Percentiles rank a stretch among this genome's conserved stretches.
These are phyloP conservation scores for Helicocarpus griseus DNA, from an alignment of 2,329 filamentous ascomycete species.

Conservation along the genomic window DNA sequence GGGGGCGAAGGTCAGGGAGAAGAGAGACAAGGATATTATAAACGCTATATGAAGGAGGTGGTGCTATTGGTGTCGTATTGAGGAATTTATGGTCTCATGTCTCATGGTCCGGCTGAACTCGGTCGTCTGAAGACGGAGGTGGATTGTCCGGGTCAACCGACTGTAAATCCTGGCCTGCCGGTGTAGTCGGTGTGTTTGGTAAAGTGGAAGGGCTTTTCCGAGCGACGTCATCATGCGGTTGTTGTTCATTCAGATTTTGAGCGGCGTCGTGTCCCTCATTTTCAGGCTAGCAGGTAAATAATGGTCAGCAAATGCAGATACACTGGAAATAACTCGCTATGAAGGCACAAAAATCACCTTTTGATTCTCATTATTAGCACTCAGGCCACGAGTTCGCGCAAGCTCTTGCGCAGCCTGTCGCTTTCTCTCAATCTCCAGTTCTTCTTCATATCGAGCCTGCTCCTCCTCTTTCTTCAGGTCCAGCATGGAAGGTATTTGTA, in stretches of 20 bases:
- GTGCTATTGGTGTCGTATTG: not conserved
- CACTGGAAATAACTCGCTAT: not conserved
- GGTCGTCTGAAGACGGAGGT: not conserved
- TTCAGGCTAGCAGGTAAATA: not conserved
- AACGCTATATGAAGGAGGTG: not conserved
- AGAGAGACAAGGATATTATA: not conserved
- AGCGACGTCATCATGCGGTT: not conserved
- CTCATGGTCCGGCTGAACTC: not conserved
- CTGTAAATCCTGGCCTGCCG: not conserved
- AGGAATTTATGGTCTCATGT: not conserved
- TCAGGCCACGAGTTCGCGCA: constrained; percentile 45
- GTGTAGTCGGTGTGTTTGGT: not conserved
- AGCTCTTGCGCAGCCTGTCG: constrained; percentile 46
- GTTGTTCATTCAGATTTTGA: not conserved
- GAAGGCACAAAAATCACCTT: constrained; percentile 18
- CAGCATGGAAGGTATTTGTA: constrained; percentile 39
- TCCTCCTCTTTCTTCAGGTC: constrained; percentile 52
- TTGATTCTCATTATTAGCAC: constrained; percentile 17
- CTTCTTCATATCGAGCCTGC: constrained; percentile 44
- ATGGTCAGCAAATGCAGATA: not conserved
- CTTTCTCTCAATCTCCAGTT: constrained; percentile 43
- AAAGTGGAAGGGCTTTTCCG: not conserved
- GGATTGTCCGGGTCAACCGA: not conserved
- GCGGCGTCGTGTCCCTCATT: not conserved
- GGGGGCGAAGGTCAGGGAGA: not conserved